phyloP scores from a whole-genome alignment of 2,329 filamentous ascomycete genomes.

The Teratosphaeria pseudoeucalypti region DNA sequence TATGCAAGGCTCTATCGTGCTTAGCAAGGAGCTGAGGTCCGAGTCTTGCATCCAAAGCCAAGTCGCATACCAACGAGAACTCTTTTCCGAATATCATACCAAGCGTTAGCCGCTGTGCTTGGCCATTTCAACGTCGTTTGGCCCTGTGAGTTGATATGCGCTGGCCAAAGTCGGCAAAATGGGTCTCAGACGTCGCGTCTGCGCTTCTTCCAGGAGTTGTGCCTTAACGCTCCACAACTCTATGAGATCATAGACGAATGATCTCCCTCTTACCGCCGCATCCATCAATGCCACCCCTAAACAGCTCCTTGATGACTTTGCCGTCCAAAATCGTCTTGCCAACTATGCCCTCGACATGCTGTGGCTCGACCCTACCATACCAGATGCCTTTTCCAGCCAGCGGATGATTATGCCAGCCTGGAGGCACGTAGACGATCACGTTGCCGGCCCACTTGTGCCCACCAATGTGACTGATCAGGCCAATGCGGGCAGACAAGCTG shows the following conservation, averaged over 20 bases:
- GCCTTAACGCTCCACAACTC: neutral
- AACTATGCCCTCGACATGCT: slow-evolving; percentile 66
- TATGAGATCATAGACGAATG: slow-evolving; percentile 15
- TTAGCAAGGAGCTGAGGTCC: too few species aligned
- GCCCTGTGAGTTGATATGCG: neutral
- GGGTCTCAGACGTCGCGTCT: neutral
- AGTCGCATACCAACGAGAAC: too few species aligned
- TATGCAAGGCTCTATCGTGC: too few species aligned
- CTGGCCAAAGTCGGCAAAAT: neutral
- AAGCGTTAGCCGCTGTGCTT: neutral
- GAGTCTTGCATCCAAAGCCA: too few species aligned
- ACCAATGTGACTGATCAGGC: slow-evolving; percentile 66
- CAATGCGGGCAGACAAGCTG: slow-evolving; percentile 47
- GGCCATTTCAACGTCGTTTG: too few species aligned
- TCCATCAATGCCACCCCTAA: slow-evolving; percentile 54
- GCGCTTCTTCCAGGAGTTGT: neutral
- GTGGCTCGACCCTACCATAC: slow-evolving; percentile 70
- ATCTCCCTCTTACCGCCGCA: slow-evolving; percentile 15
- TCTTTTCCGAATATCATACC: too few species aligned
- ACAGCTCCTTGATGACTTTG: slow-evolving; percentile 58
- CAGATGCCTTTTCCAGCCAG: slow-evolving; percentile 65
- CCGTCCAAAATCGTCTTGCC: slow-evolving; percentile 59
- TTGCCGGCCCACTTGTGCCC: slow-evolving; percentile 83
- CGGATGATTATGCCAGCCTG: slow-evolving; percentile 38
- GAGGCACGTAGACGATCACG: slow-evolving; percentile 69